Percentiles rank a stretch among this genome's conserved stretches.
Conservation (phyloP, 192 early-diverging fungal genomes). For the Backusella mclennaniae region DNA sequence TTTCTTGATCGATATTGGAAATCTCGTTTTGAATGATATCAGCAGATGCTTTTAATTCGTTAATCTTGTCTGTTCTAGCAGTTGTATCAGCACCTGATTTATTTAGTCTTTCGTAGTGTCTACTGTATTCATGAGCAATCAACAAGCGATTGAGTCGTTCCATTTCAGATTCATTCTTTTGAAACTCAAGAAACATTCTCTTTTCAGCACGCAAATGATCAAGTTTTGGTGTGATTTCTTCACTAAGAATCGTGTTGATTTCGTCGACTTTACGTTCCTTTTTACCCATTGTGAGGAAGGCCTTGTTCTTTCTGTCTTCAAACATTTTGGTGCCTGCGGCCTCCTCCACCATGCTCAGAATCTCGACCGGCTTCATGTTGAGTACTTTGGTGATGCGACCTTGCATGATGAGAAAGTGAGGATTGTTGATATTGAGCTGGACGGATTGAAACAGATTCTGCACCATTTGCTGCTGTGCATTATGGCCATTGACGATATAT, state of each 20-base stretch:
- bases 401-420: slow-evolving; percentile 99
- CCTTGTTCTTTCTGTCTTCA: slow-evolving; percentile 97
- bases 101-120: slow-evolving; percentile 53
- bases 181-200: slow-evolving; percentile 86
- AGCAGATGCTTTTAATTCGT: slow-evolving; percentile 36
- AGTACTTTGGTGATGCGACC: slow-evolving; percentile 98
- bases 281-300: slow-evolving; percentile 88
- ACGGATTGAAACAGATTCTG: slow-evolving; percentile 95
- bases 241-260: slow-evolving; percentile 76
- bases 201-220: slow-evolving; percentile 88
- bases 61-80: slow-evolving; percentile 28
- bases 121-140: slow-evolving; percentile 81
- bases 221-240: slow-evolving; percentile 92
- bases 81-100: slow-evolving; percentile 38
- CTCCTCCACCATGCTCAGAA: slow-evolving; percentile 98
- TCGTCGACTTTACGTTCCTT: slow-evolving; percentile 96
- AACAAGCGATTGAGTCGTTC: slow-evolving; percentile 79
- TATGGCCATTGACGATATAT: slow-evolving; percentile 95
- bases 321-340: slow-evolving; percentile 99
- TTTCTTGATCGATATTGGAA: slow-evolving; percentile 58
- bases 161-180: slow-evolving; percentile 89
- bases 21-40: slow-evolving; percentile 64
- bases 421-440: slow-evolving; percentile 98
- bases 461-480: slow-evolving; percentile 85
- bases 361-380: slow-evolving; percentile 98